A percentile compares a stretch with the other conserved stretches of the same genome.
Evolutionary conservation across 371 early-diverging fungal species (phyloP).

Genomic region (Capillidium heterosporum): DNA sequence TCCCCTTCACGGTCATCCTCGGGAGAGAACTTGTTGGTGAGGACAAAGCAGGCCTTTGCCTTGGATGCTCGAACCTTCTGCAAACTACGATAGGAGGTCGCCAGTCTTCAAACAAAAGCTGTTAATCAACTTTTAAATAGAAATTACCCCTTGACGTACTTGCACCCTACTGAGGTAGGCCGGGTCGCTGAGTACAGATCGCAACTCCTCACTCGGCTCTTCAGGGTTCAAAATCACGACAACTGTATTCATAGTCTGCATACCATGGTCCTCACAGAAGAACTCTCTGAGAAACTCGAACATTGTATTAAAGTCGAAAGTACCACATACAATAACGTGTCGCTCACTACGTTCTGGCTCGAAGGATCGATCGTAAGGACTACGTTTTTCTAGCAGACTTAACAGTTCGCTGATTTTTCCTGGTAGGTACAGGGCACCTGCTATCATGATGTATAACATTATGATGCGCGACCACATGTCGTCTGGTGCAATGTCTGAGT

Average conservation of each 20-base stretch:
- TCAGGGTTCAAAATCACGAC: conserved; percentile 40
- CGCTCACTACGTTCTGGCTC: conserved; percentile 17
- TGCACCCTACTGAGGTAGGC: conserved; percentile 31
- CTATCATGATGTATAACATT: conserved; percentile 39
- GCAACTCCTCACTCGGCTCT: conserved; percentile 30
- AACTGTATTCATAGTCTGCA: conserved; percentile 27
- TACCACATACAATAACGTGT: conserved; percentile 42
- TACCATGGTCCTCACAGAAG: conserved; percentile 46
- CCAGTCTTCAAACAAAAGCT: conserved; percentile 12
- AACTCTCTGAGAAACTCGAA: conserved; percentile 49
- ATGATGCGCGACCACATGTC: conserved; percentile 30
- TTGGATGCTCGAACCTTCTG: conserved; percentile 18
- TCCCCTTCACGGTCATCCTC: conserved; percentile 24
- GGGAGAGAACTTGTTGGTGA: conserved; percentile 21
- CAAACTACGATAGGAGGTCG: conserved; percentile 31
- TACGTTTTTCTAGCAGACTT: conserved; percentile 24
- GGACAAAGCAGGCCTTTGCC: conserved; percentile 36
- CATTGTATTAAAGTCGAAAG: conserved; percentile 26
- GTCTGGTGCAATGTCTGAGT: conserved; percentile 36
- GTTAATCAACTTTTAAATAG: background rate
- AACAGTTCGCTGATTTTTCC: conserved; percentile 39
- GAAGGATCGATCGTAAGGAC: conserved; percentile 25
- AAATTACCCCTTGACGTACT: conserved; percentile 32
- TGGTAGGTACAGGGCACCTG: conserved; percentile 46
- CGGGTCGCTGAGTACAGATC: conserved; percentile 26